Base-by-base conservation (phyloP, 2,329 filamentous ascomycete genomes). In the Didymella arachidicola region DNA sequence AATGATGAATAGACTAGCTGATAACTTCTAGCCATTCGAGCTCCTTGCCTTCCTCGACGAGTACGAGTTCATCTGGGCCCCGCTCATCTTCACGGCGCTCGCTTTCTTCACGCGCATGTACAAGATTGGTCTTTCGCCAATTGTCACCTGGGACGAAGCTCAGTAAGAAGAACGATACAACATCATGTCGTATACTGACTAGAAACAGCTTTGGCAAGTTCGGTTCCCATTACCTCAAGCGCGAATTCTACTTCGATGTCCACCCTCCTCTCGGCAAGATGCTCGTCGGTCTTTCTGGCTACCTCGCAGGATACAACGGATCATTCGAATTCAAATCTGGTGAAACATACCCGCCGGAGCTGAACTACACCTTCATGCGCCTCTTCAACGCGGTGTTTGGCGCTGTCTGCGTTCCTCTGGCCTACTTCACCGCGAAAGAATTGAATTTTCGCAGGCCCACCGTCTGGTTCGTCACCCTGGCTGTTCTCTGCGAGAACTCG, bases 241-340 rank as follows among this genome's bases (percentile, higher is more conserved):
- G 94, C 78, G 95, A 99, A 80, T 97, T 98, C 84, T 99, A 99
- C 85, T 99, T 99, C 81, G 92, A 96, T 84, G 90, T 96, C 58
- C 92, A 96, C 79, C 95, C 95, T 65, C 95, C 95, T 53, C 87
- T 99, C 61, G 95, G 95, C 76, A 99, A 99, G 84, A 98, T 99
- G 87, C 88, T 99, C 56, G 94, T 99, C 69, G 95, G 95, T 63
- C 85, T 99, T 50, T 98, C 95, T 7, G 95, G 95, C 75, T 96
- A 96, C 75, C 85, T 99, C 61, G 96, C 94, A 67, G 94, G 94
- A 66, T 99, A 99, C 84, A 99, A 99, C 82, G 95, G 95, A 58
- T 96, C 94, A 4, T 99, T 99, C 80, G 95, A 99, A 76, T 99
- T 99, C 86, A 99, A 99, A 80, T 98, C 94, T 53, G 95, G 95